Percentiles rank a stretch among this genome's conserved stretches.
Evolutionary conservation across 208 protist species (phyloP).

Genomic region (Novymonas esmeraldas): DNA sequence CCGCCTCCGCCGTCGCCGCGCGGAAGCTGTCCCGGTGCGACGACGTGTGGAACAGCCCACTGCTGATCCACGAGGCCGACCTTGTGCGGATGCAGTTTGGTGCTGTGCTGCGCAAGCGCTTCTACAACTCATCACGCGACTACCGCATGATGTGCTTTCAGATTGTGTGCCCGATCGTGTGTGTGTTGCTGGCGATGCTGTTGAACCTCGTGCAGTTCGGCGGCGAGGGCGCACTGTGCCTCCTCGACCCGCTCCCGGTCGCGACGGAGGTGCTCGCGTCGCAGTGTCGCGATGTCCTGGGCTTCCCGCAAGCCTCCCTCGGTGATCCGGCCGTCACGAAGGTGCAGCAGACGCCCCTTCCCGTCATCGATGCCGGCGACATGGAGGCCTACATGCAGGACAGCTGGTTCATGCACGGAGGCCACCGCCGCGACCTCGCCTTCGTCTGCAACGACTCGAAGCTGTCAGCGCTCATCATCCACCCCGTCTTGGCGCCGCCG

Average conservation of each 20-base stretch:
- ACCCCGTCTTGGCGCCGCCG: neutral
- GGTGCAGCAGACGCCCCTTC: constrained; percentile 12
- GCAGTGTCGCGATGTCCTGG: constrained; percentile 31
- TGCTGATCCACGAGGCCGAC: too few relatives aligned
- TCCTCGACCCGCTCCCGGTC: constrained; percentile 32
- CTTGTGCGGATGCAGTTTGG: constrained; percentile 52
- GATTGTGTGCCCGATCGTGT: constrained; percentile 55
- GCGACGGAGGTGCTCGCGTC: constrained; percentile 34
- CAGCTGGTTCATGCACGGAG: constrained; percentile 2
- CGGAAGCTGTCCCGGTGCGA: too few relatives aligned
- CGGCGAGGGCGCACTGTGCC: constrained; percentile 26
- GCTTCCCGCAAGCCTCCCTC: constrained; percentile 20
- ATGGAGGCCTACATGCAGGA: constrained; percentile 28
- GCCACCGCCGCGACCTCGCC: constrained; percentile 22
- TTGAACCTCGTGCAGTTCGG: constrained; percentile 32
- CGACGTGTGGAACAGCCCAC: too few relatives aligned
- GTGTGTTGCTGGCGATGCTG: constrained; percentile 63
- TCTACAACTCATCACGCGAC: constrained; percentile 57
- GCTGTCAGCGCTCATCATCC: constrained; percentile 5
- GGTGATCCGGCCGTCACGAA: constrained; percentile 4
- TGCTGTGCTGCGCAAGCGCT: constrained; percentile 53
- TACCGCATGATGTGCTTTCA: constrained; percentile 56
- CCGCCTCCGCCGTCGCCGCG: neutral
- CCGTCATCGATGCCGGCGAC: constrained; percentile 24
- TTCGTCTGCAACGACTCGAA: neutral